phyloP scores from a whole-genome alignment of 1,139 yeast species.

The Scheffersomyces stambukii region DNA sequence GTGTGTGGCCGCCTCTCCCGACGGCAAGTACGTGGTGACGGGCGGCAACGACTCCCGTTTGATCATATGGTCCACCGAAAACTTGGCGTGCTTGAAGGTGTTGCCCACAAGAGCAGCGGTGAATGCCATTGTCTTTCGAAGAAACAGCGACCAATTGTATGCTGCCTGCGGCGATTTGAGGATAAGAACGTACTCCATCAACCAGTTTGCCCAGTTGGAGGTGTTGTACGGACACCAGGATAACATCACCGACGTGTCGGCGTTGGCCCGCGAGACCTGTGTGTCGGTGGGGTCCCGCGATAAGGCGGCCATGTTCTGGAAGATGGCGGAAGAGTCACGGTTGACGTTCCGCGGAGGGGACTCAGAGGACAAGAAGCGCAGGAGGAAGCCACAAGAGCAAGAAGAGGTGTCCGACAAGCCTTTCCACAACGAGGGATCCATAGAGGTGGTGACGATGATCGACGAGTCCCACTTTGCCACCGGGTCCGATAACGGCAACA shows the following conservation, averaged over 20 bases:
- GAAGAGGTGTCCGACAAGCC: constrained; percentile 15
- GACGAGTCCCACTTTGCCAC: constrained; percentile 92
- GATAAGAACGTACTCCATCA: constrained; percentile 80
- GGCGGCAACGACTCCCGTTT: constrained; percentile 84
- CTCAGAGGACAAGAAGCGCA: constrained; percentile 40
- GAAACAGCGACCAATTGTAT: constrained; percentile 78
- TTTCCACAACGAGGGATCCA: constrained; percentile 74
- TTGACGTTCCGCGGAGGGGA: constrained; percentile 94
- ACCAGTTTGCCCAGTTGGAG: constrained; percentile 85
- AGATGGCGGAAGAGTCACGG: constrained; percentile 90
- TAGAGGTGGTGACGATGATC: constrained; percentile 85
- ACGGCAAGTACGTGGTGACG: constrained; percentile 83
- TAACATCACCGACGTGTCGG: constrained; percentile 71
- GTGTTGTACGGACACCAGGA: constrained; percentile 95
- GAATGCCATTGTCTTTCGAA: constrained; percentile 69
- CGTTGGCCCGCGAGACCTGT: constrained; percentile 83
- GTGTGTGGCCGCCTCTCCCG: constrained; percentile 80
- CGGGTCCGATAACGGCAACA: constrained; percentile 90
- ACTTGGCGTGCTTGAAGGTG: constrained; percentile 68
- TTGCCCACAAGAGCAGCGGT: constrained; percentile 75
- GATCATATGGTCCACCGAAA: constrained; percentile 82
- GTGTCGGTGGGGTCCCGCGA: constrained; percentile 95
- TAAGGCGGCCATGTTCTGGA: constrained; percentile 94
- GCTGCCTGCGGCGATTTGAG: constrained; percentile 93
- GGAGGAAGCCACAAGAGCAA: constrained; percentile 28